Evolutionary conservation across 768 basidiomycete species (phyloP).

Genomic region (Lactifluus echinatus): DNA sequence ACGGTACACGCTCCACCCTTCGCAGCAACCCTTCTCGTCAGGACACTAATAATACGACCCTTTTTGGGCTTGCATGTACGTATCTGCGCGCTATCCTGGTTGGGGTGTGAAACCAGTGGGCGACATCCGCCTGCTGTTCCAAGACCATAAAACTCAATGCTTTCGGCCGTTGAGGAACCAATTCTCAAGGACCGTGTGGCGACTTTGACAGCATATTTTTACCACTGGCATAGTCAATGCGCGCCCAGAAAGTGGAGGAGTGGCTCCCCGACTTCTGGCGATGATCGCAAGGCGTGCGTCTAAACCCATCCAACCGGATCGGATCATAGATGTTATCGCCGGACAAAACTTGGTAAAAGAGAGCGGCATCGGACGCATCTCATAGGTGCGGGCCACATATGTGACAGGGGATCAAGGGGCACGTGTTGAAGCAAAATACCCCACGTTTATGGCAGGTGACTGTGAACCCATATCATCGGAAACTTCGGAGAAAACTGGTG

Average conservation of each 20-base stretch:
- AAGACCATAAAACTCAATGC: background rate
- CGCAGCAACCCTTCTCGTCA: background rate
- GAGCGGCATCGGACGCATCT: background rate
- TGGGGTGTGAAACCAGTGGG: background rate
- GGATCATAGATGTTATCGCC: background rate
- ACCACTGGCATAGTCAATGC: background rate
- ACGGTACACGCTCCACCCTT: background rate
- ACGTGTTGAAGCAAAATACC: background rate
- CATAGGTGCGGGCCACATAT: background rate
- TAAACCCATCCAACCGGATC: background rate
- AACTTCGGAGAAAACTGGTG: slow-evolving; percentile 5
- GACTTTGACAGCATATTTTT: background rate
- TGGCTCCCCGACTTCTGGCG: slow-evolving; percentile 5
- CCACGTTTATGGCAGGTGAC: background rate
- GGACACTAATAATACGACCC: background rate
- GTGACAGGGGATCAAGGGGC: background rate
- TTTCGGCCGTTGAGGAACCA: background rate
- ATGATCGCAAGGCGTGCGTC: slow-evolving; percentile 5
- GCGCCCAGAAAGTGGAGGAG: background rate
- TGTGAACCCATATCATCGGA: background rate
- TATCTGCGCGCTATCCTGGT: background rate
- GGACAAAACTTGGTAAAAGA: background rate
- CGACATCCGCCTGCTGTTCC: slow-evolving; percentile 1
- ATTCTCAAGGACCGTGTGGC: background rate
- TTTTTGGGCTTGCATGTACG: background rate